Percentiles rank a stretch among this genome's conserved stretches.
Conservation (phyloP, 2,329 filamentous ascomycete genomes). For the Alternaria gansuensis region DNA sequence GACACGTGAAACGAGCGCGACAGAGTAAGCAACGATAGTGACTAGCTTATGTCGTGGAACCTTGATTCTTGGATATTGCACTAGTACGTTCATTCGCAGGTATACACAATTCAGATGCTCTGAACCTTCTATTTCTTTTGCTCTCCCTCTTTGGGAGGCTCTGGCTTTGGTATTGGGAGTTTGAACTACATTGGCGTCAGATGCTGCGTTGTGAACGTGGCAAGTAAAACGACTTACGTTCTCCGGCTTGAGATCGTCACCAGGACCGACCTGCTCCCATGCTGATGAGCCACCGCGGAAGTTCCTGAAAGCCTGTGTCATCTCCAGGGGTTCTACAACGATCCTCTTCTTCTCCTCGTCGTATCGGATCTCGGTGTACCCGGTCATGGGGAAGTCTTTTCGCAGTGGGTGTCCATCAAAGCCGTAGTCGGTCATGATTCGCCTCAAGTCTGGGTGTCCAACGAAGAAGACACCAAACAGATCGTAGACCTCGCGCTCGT, state of each 20-base stretch:
- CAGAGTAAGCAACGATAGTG: background rate
- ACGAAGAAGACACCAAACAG: constrained; percentile 97
- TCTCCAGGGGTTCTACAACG: constrained; percentile 94
- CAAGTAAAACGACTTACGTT: constrained; percentile 50
- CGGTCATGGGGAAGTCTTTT: constrained; percentile 97
- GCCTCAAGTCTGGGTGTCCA: constrained; percentile 90
- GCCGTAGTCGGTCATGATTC: constrained; percentile 99
- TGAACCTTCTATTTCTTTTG: constrained; percentile 78
- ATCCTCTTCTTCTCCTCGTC: constrained; percentile 99
- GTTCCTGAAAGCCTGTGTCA: constrained; percentile 98
- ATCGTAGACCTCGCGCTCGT: constrained; percentile 97
- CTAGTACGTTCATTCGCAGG: constrained; percentile 41
- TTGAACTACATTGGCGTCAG: constrained; percentile 71
- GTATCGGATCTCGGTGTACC: constrained; percentile 97
- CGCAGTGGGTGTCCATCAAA: constrained; percentile 97
- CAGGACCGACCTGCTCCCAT: constrained; percentile 75
- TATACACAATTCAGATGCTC: constrained; percentile 53
- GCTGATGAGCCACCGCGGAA: constrained; percentile 81
- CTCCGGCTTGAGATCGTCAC: constrained; percentile 81
- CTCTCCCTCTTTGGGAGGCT: constrained; percentile 83
- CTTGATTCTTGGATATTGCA: constrained; percentile 23
- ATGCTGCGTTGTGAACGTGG: background rate
- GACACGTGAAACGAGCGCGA: background rate
- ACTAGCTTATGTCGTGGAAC: background rate
- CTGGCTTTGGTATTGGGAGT: constrained; percentile 92